phyloP scores from a whole-genome alignment of 768 basidiomycete species.

The Cyclocybe cylindracea region DNA sequence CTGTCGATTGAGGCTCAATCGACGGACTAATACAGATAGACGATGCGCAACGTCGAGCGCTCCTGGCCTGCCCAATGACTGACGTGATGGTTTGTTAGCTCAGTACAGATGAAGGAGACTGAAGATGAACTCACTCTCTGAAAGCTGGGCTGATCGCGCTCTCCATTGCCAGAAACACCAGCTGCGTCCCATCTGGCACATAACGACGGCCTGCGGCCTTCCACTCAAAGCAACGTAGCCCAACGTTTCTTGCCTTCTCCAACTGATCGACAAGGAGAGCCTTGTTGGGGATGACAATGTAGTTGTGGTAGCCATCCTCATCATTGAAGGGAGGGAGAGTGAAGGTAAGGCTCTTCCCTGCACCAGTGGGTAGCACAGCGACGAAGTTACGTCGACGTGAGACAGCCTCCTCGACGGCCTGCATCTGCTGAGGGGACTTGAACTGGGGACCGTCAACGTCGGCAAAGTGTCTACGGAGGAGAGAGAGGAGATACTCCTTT shows the following conservation, averaged over 20 bases:
- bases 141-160: conserved; percentile 1
- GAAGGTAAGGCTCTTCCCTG: conserved; percentile 21
- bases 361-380: conserved; percentile 21
- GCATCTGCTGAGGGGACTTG: conserved; percentile 10
- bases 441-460: not conserved
- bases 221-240: conserved; percentile 6
- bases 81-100: not conserved
- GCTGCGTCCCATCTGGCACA: not conserved
- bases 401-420: conserved; percentile 9
- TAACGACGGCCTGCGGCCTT: not conserved
- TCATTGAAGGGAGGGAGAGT: conserved; percentile 13
- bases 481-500: not conserved
- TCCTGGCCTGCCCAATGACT: conserved; percentile 3
- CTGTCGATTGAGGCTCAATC: too few relatives aligned
- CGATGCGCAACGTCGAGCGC: not conserved
- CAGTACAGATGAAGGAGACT: not conserved
- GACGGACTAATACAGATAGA: too few relatives aligned
- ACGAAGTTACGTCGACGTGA: conserved; percentile 11
- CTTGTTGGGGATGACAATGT: conserved; percentile 18
- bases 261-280: conserved; percentile 12
- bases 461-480: conserved; percentile 6
- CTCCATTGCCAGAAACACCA: conserved; percentile 21
- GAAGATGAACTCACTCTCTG: not conserved
- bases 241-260: not conserved
- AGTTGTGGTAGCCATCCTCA: not conserved